Percentiles rank a stretch among this genome's conserved stretches.
phyloP scores from a whole-genome alignment of 2,329 filamentous ascomycete genomes.

The Ophiobolus disseminans region DNA sequence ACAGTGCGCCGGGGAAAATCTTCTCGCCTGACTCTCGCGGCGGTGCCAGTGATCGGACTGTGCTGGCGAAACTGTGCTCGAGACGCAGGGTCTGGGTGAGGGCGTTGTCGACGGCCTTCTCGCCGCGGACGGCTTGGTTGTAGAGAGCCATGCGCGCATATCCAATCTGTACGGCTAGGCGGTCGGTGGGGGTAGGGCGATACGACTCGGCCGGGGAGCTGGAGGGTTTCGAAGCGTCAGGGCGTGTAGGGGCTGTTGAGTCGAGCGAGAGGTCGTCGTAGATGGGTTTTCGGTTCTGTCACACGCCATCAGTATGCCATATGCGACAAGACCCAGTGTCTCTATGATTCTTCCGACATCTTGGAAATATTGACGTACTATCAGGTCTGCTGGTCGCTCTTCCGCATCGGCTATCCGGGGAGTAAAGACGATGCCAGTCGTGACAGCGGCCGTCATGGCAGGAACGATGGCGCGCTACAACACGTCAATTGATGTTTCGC shows the following conservation, averaged over 20 bases:
- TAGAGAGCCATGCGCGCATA: slow-evolving; percentile 82
- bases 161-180: slow-evolving; percentile 82
- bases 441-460: slow-evolving; percentile 52
- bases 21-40: slow-evolving; percentile 84
- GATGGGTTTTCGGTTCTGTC: slow-evolving; percentile 66
- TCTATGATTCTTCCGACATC: too few relatives aligned
- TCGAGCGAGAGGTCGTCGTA: slow-evolving; percentile 69
- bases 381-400: slow-evolving; percentile 35
- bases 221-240: slow-evolving; percentile 32
- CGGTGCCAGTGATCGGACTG: slow-evolving; percentile 86
- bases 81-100: slow-evolving; percentile 83
- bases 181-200: slow-evolving; percentile 82
- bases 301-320: not conserved
- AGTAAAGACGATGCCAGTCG: slow-evolving; percentile 57
- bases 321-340: too few relatives aligned
- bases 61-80: slow-evolving; percentile 88
- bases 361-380: slow-evolving; percentile 24
- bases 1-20: slow-evolving; percentile 85
- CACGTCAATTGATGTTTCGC: slow-evolving; percentile 12
- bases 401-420: slow-evolving; percentile 59
- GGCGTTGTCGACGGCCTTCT: slow-evolving; percentile 82
- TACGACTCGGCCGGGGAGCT: slow-evolving; percentile 41
- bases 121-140: slow-evolving; percentile 73
- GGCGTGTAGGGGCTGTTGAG: slow-evolving; percentile 46
- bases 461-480: slow-evolving; percentile 59